phyloP scores from a whole-genome alignment of 108 stramenopile species.

The Cyclotella baltica region DNA sequence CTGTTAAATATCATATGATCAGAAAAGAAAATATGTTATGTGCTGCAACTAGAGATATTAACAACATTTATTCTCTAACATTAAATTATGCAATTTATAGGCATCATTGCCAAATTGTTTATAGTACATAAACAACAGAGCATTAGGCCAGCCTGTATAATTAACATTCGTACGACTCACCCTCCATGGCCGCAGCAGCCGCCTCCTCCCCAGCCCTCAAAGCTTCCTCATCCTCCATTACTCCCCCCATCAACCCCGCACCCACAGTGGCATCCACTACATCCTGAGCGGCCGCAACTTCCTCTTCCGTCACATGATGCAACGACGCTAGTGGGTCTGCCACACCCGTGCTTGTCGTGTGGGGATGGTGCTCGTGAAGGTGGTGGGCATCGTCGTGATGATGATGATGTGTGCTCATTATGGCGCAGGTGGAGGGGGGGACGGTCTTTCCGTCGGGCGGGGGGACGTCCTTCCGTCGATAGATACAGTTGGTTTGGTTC shows the following conservation, averaged over 20 bases:
- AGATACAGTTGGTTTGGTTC: neutral
- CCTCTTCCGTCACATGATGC: neutral
- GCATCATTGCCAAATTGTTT: too few relatives aligned
- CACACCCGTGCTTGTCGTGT: neutral
- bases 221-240: constrained; percentile 15
- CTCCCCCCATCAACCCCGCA: constrained; percentile 24
- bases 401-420: neutral
- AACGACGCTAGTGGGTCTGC: neutral
- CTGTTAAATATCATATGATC: constrained; percentile 47
- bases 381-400: neutral
- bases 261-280: neutral
- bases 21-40: neutral
- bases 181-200: constrained; percentile 28
- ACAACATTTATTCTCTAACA: too few relatives aligned
- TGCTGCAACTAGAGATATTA: too few relatives aligned
- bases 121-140: too few relatives aligned
- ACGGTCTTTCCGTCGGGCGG: too few relatives aligned
- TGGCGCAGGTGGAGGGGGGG: neutral
- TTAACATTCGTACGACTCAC: neutral
- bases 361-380: neutral
- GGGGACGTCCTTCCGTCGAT: constrained; percentile 18
- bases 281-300: neutral
- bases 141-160: too few relatives aligned
- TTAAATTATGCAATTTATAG: too few relatives aligned
- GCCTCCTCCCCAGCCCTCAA: constrained; percentile 9